These are phyloP conservation scores for Macaranga tanarius DNA, from an alignment of 441 rosid genomes.

Conservation along the genomic window DNA sequence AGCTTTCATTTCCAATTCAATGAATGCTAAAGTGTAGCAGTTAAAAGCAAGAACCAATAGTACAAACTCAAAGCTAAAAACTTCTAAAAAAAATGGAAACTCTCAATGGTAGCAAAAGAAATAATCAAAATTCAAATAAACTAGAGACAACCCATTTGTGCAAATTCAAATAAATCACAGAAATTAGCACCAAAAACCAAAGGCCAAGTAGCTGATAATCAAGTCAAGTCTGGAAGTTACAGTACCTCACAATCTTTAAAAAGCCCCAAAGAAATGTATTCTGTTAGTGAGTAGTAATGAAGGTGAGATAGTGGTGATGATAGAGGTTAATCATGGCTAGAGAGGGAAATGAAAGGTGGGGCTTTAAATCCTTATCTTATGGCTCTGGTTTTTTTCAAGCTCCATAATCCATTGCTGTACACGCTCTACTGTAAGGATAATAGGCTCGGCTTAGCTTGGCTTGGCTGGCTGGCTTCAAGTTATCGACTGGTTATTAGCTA, in stretches of 20 bases:
- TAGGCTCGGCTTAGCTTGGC: not conserved
- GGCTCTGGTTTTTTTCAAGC: not conserved
- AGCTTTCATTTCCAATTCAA: not conserved
- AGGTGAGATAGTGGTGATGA: not conserved
- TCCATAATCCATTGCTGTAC: constrained; percentile 1
- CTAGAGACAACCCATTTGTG: not conserved
- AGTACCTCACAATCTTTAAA: constrained; percentile 1
- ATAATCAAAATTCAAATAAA: not conserved
- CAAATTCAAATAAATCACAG: constrained; percentile 4
- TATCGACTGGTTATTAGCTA: not conserved
- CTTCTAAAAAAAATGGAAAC: not conserved
- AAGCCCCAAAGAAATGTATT: not conserved
- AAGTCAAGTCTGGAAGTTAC: not conserved
- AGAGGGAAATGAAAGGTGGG: constrained; percentile 47
- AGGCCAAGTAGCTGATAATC: not conserved
- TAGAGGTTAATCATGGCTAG: constrained; percentile 3
- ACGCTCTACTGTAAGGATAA: not conserved
- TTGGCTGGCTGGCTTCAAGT: too few relatives aligned
- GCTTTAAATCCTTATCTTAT: constrained; percentile 46
- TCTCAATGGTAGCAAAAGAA: not conserved
- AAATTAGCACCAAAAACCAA: not conserved
- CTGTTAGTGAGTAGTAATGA: not conserved
- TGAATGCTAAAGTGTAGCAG: not conserved
- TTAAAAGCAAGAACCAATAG: not conserved
- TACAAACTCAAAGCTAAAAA: not conserved